Conservation (phyloP, 306 rosid genomes). For the Prunus mongolica region DNA sequence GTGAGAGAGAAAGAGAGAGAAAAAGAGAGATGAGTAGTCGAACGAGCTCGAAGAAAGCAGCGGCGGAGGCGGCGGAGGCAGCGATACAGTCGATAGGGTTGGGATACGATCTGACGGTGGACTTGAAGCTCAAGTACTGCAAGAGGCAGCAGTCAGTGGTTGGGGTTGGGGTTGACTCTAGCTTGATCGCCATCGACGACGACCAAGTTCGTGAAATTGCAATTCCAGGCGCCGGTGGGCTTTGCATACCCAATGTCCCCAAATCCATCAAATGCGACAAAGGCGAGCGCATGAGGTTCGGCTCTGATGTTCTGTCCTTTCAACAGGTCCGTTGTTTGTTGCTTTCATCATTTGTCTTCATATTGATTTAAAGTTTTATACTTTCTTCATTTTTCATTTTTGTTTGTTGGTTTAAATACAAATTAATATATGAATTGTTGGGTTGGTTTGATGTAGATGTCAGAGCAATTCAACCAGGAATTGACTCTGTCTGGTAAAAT, state of each 20-base stretch:
- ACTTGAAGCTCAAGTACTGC: conserved; percentile 62
- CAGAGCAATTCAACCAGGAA: conserved; percentile 84
- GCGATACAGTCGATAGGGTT: conserved; percentile 51
- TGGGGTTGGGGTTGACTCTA: conserved; percentile 23
- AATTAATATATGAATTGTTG: not conserved
- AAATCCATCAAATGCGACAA: conserved; percentile 79
- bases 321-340: conserved; percentile 51
- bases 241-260: conserved; percentile 63
- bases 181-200: conserved; percentile 45
- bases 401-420: not conserved
- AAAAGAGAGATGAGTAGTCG: conserved; percentile 8
- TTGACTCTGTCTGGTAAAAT: conserved; percentile 74
- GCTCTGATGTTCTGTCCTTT: conserved; percentile 73
- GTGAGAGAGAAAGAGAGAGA: not conserved
- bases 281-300: conserved; percentile 77
- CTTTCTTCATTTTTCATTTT: not conserved
- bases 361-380: not conserved
- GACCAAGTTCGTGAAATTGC: conserved; percentile 35
- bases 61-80: conserved; percentile 34
- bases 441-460: conserved; percentile 49
- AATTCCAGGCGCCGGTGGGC: conserved; percentile 58
- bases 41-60: conserved; percentile 13
- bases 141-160: conserved; percentile 16
- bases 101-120: conserved; percentile 64
- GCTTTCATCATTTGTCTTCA: not conserved